These are phyloP conservation scores for Obba rivulosa DNA, from an alignment of 768 basidiomycete species.

Conservation along the genomic window DNA sequence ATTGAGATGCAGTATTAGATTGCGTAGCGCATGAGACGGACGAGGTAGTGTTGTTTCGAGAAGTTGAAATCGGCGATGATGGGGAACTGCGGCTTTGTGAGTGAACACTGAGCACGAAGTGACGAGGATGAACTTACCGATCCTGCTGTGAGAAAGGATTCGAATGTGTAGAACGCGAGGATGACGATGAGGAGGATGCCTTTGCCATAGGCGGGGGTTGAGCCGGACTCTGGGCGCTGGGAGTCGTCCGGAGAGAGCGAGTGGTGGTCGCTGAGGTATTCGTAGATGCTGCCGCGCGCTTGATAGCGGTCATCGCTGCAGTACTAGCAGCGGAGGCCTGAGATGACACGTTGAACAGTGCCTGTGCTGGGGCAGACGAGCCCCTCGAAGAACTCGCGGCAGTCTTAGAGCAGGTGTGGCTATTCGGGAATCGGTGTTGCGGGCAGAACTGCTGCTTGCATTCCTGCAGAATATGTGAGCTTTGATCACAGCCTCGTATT, in stretches of 20 bases:
- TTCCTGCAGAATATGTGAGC: conserved; percentile 35
- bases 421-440: conserved; percentile 70
- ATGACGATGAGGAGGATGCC: conserved; percentile 12
- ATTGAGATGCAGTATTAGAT: not conserved
- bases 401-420: conserved; percentile 51
- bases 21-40: not conserved
- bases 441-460: conserved; percentile 73
- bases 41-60: conserved; percentile 12
- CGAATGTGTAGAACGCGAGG: conserved; percentile 16
- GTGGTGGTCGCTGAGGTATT: conserved; percentile 33
- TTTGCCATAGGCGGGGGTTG: conserved; percentile 13
- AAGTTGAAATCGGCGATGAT: conserved; percentile 16
- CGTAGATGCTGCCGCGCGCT: conserved; percentile 33
- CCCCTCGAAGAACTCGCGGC: conserved; percentile 13
- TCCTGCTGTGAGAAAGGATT: conserved; percentile 46
- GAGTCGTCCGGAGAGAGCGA: conserved; percentile 26
- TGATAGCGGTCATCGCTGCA: conserved; percentile 35
- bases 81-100: conserved; percentile 59
- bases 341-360: conserved; percentile 11
- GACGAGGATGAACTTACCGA: conserved; percentile 48
- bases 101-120: conserved; percentile 28
- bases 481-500: not conserved
- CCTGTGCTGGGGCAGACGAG: conserved; percentile 13
- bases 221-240: conserved; percentile 23
- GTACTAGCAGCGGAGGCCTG: conserved; percentile 17